phyloP scores from a whole-genome alignment of 129 eudicot species.

The Centaurea solstitialis region DNA sequence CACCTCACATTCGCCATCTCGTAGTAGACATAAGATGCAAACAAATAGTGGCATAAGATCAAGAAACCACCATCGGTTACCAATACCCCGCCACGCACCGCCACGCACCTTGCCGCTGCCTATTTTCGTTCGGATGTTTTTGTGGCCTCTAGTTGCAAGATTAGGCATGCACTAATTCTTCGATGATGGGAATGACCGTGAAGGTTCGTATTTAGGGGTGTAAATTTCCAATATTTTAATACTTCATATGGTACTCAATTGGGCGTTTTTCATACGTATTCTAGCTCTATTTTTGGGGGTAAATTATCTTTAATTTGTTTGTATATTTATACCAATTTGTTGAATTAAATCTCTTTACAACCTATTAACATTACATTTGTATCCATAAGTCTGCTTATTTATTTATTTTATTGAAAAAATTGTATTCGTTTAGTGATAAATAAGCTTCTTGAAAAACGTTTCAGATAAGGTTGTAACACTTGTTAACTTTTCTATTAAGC shows the following conservation, averaged over 20 bases:
- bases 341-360: not conserved
- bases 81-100: not conserved
- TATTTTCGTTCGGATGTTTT: not conserved
- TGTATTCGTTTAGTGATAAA: too few species aligned
- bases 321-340: too few species aligned
- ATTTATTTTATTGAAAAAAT: too few species aligned
- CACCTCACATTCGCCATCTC: constrained; percentile 97
- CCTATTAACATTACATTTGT: too few species aligned
- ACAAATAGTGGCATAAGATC: constrained; percentile 26
- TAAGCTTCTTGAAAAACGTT: too few species aligned
- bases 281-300: not conserved
- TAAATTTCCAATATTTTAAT: too few species aligned
- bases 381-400: not conserved
- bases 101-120: not conserved
- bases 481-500: too few species aligned
- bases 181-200: not conserved
- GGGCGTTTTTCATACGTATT: not conserved
- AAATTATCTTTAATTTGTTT: too few species aligned
- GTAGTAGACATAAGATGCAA: constrained; percentile 82
- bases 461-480: too few species aligned
- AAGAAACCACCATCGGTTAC: not conserved
- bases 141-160: not conserved
- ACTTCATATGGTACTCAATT: not conserved
- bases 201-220: not conserved
- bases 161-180: not conserved